Evolutionary conservation across 2,329 filamentous ascomycete genomes (phyloP), one percentile per base, ranked within the genome.

Genomic region (Ophiostoma tasmaniense): DNA sequence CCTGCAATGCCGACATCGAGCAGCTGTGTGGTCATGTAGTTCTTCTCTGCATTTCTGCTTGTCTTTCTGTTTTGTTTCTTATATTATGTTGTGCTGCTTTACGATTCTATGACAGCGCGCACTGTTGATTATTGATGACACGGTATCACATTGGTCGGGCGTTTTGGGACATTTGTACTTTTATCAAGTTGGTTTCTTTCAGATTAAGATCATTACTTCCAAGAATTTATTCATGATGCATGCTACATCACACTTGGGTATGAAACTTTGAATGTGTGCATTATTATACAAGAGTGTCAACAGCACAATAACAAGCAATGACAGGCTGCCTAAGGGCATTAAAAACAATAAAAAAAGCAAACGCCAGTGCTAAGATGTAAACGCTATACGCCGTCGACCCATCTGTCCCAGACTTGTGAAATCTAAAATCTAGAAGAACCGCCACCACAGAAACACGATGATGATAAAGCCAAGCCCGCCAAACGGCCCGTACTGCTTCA

Each of bases 401-500:
- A n/a, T 20, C 42, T 45, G 42, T 20, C 17, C 42, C 20, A 8
- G 42, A 45, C 2, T 45, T 20, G 1, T 7, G 50, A 5, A 13
- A 10, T 8, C 50, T 6, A 22, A 5, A 42, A 2, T 17, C 52
- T 68, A 97, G 79, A 97, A 96, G 81, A 98, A 97, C 72, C 93
- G 88, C 90, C 92, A 94, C 85, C 90, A 96, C 71, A 98, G 80
- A 79, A 98, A 93, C 72, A 97, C 78, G 68, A 98, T 78, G 71
- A 98, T 89, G 72, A 98, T 87, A 70, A 97, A 82, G 1, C 85
- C 92, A 70, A 98, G 81, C 2, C 85, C 92, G 35, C 86, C 94
- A 79, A 98, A 89, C 2, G 95, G 95, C 0, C 93, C 95, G 77
- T 98, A 99, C 87, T 97, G 94, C 84, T 97, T 97, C 71, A 98